Base-by-base conservation (phyloP, 2,329 filamentous ascomycete species). In the Sclerotinia sclerotiorum region DNA sequence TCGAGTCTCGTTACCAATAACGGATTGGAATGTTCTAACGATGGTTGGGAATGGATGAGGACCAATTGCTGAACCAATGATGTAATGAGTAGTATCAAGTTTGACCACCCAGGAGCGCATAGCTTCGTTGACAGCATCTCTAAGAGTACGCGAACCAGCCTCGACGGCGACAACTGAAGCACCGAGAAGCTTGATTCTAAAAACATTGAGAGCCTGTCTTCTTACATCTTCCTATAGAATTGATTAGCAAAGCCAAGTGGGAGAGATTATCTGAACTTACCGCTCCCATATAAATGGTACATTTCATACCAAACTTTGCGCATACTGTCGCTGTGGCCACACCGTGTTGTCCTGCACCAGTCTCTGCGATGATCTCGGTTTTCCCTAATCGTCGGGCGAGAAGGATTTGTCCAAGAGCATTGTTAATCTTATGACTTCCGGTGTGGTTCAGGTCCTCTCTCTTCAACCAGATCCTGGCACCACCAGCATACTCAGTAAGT, bases 371-470 rank as follows among this genome's bases (percentile, higher is more conserved):
- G 75, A 99, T 98, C 79, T 93, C 91, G 7, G 90, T 97, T 86
- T 99, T 99, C 63, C 95, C 95, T 61, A 99, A 82, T 71, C 93
- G 85, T 74, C 86, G 86, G 1, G 95, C 95, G 51, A 99, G 83
- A 19, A 99, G 86, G 61, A 97, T 88, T 80, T 99, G 95, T 2
- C 95, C 95, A 11, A 99, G 84, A 0, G 95, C 95, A 76, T 99
- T 99, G 84, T 99, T 99, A 84, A 99, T 98, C 86, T 99, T 99
- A 85, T 99, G 95, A 71, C 92, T 96, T 73, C 95, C 95, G 11
- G 95, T 98, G 79, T 99, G 95, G 81, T 98, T 98, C 68, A 98
- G 84, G 79, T 99, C 95, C 81, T 99, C 95, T 75, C 95, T 88
- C 86, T 99, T 99, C 74, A 99, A 82, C 90, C 94, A 99, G 82